Conservation (phyloP, 768 basidiomycete genomes). For the Calocybe indica region DNA sequence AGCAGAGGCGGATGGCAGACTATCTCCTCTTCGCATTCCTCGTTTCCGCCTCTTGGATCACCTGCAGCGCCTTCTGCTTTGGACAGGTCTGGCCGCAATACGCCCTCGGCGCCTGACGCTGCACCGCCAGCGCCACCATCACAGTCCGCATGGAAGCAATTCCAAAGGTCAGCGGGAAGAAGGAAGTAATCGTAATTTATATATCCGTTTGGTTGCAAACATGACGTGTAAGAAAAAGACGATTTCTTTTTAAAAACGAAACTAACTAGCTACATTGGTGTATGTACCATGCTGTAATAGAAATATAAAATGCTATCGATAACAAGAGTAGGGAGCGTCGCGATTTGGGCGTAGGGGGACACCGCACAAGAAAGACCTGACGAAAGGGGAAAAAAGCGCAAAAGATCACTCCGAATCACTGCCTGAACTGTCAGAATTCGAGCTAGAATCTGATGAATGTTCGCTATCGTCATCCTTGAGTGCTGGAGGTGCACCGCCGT, state of each 20-base stretch:
- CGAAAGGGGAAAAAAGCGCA: constrained; percentile 8
- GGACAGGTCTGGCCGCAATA: too few species aligned
- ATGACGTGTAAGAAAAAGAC: constrained; percentile 3
- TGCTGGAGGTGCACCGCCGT: constrained; percentile 26
- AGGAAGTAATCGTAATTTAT: constrained; percentile 12
- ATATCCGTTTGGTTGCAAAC: background rate
- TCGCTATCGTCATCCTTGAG: constrained; percentile 55
- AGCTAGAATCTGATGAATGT: constrained; percentile 75
- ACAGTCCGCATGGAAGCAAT: constrained; percentile 55
- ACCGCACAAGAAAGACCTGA: constrained; percentile 4
- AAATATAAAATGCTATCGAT: constrained; percentile 22
- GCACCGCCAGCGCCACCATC: constrained; percentile 22
- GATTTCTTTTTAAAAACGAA: constrained; percentile 13
- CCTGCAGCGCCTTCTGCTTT: too few species aligned
- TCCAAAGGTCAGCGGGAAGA: constrained; percentile 35
- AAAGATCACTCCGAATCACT: constrained; percentile 73
- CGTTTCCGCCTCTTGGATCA: too few species aligned
- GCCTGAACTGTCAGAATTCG: constrained; percentile 72
- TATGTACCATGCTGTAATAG: constrained; percentile 25
- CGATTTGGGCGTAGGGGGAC: constrained; percentile 5
- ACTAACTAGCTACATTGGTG: constrained; percentile 51
- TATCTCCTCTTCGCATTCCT: constrained; percentile 8
- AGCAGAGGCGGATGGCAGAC: constrained; percentile 12
- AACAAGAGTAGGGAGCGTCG: constrained; percentile 7
- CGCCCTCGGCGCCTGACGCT: constrained; percentile 1